A percentile compares a stretch with the other conserved stretches of the same genome.
These are phyloP conservation scores for Fusarium buxicola DNA, from an alignment of 2,329 filamentous ascomycete genomes.

Conservation along the genomic window DNA sequence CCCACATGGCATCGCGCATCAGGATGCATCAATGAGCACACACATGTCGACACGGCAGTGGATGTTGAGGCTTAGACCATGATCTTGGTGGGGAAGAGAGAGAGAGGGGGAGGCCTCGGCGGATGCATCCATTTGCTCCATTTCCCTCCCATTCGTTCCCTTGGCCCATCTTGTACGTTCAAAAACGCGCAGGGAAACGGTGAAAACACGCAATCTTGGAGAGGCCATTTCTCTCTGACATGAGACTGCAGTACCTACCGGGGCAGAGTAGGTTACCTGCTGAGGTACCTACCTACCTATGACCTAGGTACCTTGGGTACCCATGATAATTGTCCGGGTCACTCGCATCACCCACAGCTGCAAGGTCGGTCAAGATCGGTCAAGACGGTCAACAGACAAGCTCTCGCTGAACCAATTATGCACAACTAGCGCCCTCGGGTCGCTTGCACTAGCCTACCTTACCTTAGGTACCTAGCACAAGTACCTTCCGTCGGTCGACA, in stretches of 20 bases:
- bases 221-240: neutral
- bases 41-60: conserved; percentile 40
- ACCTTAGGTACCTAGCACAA: neutral
- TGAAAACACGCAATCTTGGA: conserved; percentile 2
- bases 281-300: too few relatives aligned
- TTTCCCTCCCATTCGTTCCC: conserved; percentile 5
- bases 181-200: neutral
- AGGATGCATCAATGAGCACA: conserved; percentile 32
- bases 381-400: conserved; percentile 7
- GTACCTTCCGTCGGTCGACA: conserved; percentile 17
- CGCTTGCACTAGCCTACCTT: conserved; percentile 20
- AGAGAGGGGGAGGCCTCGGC: conserved; percentile 37
- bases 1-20: conserved; percentile 23
- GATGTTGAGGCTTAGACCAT: conserved; percentile 40
- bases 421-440: conserved; percentile 16
- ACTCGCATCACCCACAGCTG: too few relatives aligned
- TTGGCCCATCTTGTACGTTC: conserved; percentile 2
- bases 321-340: too few relatives aligned
- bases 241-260: neutral
- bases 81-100: conserved; percentile 34
- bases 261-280: too few relatives aligned
- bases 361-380: conserved; percentile 22
- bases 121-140: conserved; percentile 31
- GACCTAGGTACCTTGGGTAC: too few relatives aligned
- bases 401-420: conserved; percentile 28